Evolutionary conservation across 768 basidiomycete species (phyloP), one percentile per base, ranked within the genome.

Genomic region (Amanita exitialis): DNA sequence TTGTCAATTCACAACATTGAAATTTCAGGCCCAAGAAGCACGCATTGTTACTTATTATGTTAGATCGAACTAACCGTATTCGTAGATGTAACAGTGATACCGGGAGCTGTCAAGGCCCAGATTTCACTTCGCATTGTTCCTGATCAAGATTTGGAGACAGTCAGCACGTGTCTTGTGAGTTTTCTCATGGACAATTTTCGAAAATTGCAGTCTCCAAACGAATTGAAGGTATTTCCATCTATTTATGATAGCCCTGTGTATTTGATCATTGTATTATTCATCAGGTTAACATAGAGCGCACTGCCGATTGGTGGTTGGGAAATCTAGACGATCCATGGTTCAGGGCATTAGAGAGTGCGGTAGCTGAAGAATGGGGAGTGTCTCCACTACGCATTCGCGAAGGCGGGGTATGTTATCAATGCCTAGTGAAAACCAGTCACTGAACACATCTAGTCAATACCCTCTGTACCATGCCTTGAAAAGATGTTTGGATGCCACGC

Each of bases 241-340:
- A 18, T 38, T 43, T 20, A 36, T 30, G 4, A 15, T 32, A 20
- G 10, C 20, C 2, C 5, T 10, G 20, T 43, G 32, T 18, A 8
- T 27, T 39, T 12, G 20, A 30, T 18, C 54, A 15, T 52, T 27
- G 16, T 27, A 16, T 23, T 23, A 10, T 32, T 5, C 32, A 32
- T 30, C 56, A 93, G 90, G 74, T 94, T 56, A 74, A 70, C 16
- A 80, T 96, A 48, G 80, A 86, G 38, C 87, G 90, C 53, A 84
- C 78, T 2, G 93, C 92, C 0, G 86, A 93, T 59, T 98, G 94
- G 94, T 99, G 95, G 95, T 74, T 99, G 2, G 92, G 94, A 0
- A 81, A 86, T 49, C 75, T 95, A 36, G 79, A 90, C 49, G 84
- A 86, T 53, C 76, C 76, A 3, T 96, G 89, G 82, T 95, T 94